Percentiles rank a stretch among this genome's conserved stretches.
Evolutionary conservation across 495 filamentous ascomycete genomes (phyloP).

Genomic region (Tuber indicum): DNA sequence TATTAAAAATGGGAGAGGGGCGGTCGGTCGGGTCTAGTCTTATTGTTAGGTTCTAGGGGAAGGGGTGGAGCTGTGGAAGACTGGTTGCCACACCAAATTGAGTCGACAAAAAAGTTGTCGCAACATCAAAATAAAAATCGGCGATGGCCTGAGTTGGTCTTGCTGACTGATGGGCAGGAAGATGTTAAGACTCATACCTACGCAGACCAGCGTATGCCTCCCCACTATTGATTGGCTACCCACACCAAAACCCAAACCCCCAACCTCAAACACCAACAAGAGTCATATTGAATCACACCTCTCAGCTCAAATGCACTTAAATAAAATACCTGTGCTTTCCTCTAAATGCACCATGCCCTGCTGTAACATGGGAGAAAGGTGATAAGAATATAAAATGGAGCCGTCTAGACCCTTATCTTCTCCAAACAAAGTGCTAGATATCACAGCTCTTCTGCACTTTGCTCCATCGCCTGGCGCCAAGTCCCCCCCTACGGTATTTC

Average conservation of each 20-base stretch:
- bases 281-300: not conserved
- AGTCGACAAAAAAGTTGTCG: slow-evolving; percentile 30
- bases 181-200: slow-evolving; percentile 40
- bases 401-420: not conserved
- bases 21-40: slow-evolving; percentile 17
- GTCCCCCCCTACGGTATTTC: not conserved
- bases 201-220: slow-evolving; percentile 13
- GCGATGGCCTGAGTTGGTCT: slow-evolving; percentile 7
- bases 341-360: not conserved
- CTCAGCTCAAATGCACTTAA: not conserved
- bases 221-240: not conserved
- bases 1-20: slow-evolving; percentile 30
- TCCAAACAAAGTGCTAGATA: not conserved
- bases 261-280: not conserved
- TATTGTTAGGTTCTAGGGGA: slow-evolving; percentile 13
- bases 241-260: not conserved
- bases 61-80: slow-evolving; percentile 19
- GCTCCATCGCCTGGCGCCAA: not conserved
- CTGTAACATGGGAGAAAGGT: not conserved
- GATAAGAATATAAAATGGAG: not conserved
- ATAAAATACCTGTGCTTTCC: not conserved
- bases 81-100: slow-evolving; percentile 41
- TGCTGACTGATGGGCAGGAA: slow-evolving; percentile 27
- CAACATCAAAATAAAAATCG: slow-evolving; percentile 44
- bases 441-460: not conserved